A percentile compares a stretch with the other conserved stretches of the same genome.
These are phyloP conservation scores for Sclerospora graminicola DNA, from an alignment of 352 stramenopile genomes.

Conservation along the genomic window DNA sequence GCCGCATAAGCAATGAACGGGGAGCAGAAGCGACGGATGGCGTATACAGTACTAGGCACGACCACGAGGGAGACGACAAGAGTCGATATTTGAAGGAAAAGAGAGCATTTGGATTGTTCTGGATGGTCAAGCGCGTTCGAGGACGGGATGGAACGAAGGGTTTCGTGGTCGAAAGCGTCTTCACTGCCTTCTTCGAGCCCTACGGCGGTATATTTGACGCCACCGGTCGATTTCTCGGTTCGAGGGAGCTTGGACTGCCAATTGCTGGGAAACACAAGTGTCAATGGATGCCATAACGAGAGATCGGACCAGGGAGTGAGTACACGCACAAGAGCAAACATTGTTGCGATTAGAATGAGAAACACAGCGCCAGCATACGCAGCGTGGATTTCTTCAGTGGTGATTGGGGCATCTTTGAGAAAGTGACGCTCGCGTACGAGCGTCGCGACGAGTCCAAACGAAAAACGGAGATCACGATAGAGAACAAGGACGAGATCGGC, in stretches of 20 bases:
- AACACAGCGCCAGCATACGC: conserved; percentile 14
- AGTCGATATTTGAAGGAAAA: no score
- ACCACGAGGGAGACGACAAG: neutral
- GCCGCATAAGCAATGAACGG: conserved; percentile 10
- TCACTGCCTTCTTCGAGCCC: neutral
- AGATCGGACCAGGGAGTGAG: conserved; percentile 10
- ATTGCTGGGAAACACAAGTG: no score
- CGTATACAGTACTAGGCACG: neutral
- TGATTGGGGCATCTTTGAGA: conserved; percentile 21
- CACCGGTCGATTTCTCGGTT: neutral
- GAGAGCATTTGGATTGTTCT: neutral
- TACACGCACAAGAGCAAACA: conserved; percentile 7
- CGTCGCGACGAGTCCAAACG: conserved; percentile 20
- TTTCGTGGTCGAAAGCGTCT: neutral
- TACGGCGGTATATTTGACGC: neutral
- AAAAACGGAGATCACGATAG: conserved; percentile 27
- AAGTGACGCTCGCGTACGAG: conserved; percentile 20
- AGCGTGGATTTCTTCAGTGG: conserved; percentile 20
- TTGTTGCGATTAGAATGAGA: conserved; percentile 7
- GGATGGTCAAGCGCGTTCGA: neutral
- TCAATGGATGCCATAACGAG: conserved; percentile 8
- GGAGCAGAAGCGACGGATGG: conserved; percentile 4
- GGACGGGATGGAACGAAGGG: neutral
- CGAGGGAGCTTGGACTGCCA: neutral
- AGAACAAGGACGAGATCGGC: conserved; percentile 29